Conservation (phyloP, 495 filamentous ascomycete genomes). For the Aspergillus mulundensis region DNA sequence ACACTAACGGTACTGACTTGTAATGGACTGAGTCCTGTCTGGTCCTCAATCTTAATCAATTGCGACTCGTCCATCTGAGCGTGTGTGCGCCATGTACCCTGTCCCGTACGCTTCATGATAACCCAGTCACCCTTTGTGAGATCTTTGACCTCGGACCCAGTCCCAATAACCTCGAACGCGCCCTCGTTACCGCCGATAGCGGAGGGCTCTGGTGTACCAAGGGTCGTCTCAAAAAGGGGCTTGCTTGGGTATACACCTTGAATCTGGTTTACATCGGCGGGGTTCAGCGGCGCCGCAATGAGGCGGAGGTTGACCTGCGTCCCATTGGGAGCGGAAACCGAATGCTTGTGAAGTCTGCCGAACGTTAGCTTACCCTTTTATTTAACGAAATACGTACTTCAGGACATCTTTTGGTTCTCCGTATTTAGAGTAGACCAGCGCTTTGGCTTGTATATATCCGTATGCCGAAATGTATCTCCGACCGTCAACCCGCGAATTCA, state of each 20-base stretch:
- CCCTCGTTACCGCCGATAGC: slow-evolving; percentile 88
- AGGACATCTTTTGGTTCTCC: slow-evolving; percentile 84
- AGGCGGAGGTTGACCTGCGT: slow-evolving; percentile 65
- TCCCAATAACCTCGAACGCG: slow-evolving; percentile 74
- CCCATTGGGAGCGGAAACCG: slow-evolving; percentile 65
- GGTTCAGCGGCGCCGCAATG: slow-evolving; percentile 89
- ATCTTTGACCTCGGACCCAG: slow-evolving; percentile 53
- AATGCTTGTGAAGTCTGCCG: slow-evolving; percentile 72
- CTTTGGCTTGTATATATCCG: slow-evolving; percentile 95
- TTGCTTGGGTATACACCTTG: slow-evolving; percentile 93
- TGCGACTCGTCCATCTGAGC: slow-evolving; percentile 61
- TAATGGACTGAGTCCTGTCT: slow-evolving; percentile 59
- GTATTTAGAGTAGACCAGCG: slow-evolving; percentile 77
- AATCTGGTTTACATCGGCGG: slow-evolving; percentile 93
- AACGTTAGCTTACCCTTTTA: neutral
- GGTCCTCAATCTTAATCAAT: slow-evolving; percentile 64
- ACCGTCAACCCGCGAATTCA: slow-evolving; percentile 9
- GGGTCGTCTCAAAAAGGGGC: slow-evolving; percentile 64
- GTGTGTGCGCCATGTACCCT: slow-evolving; percentile 93
- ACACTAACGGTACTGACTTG: slow-evolving; percentile 84
- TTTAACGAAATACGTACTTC: slow-evolving; percentile 40
- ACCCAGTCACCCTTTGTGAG: slow-evolving; percentile 81
- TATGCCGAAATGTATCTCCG: slow-evolving; percentile 64
- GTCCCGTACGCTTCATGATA: slow-evolving; percentile 71
- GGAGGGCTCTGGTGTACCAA: slow-evolving; percentile 69